Evolutionary conservation across 2,329 filamentous ascomycete genomes (phyloP).

Genomic region (Samsoniella hepiali): DNA sequence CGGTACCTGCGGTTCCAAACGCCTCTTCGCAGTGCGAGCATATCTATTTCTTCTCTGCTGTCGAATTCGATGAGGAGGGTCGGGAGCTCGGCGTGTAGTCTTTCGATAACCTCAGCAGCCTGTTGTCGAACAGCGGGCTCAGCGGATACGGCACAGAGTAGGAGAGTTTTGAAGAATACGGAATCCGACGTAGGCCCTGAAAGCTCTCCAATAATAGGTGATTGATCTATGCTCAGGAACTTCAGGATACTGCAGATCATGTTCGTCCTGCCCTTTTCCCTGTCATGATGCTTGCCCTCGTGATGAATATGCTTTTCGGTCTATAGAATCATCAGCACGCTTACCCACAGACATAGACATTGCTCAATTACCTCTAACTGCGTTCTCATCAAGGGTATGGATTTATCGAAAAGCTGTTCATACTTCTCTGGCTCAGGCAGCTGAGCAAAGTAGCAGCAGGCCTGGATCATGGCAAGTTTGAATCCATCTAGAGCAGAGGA

Average conservation of each 20-base stretch:
- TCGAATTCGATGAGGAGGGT: constrained; percentile 29
- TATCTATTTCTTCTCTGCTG: constrained; percentile 26
- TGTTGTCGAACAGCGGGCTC: constrained; percentile 48
- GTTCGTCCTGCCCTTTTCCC: constrained; percentile 18
- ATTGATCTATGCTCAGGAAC: constrained; percentile 53
- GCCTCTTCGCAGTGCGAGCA: constrained; percentile 32
- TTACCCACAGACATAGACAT: no score
- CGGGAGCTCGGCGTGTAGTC: constrained; percentile 39
- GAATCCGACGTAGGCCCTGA: constrained; percentile 25
- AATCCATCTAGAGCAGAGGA: constrained; percentile 56
- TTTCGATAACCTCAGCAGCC: constrained; percentile 46
- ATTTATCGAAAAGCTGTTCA: constrained; percentile 51
- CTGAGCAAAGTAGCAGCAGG: constrained; percentile 60
- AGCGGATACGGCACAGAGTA: constrained; percentile 52
- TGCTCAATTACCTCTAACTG: constrained; percentile 50
- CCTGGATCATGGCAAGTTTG: constrained; percentile 60
- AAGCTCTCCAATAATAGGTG: constrained; percentile 31
- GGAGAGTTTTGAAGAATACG: constrained; percentile 48
- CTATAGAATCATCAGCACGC: not conserved
- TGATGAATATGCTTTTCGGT: constrained; percentile 13
- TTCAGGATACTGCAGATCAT: constrained; percentile 45
- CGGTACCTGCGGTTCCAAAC: constrained; percentile 54
- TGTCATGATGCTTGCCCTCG: constrained; percentile 17
- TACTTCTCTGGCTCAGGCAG: constrained; percentile 49
- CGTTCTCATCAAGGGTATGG: constrained; percentile 53